Evolutionary conservation across 2,329 filamentous ascomycete genomes (phyloP).

Genomic region (Geosmithia flava): DNA sequence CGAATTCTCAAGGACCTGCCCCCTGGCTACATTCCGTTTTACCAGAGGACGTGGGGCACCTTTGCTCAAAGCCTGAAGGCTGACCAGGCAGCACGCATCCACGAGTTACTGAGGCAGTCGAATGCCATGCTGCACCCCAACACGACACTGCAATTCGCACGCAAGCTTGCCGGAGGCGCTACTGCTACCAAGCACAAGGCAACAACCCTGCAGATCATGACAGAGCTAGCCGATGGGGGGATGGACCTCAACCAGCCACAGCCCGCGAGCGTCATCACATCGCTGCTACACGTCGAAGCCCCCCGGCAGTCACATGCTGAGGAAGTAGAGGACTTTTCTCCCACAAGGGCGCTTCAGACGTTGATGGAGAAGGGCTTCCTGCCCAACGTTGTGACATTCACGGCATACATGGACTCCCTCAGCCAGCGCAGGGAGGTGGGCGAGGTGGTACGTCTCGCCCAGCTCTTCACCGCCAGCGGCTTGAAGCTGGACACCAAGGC

Average conservation of each 20-base stretch:
- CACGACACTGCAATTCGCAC: constrained; percentile 35
- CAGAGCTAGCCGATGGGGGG: constrained; percentile 18
- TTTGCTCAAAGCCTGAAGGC: constrained; percentile 14
- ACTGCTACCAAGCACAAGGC: constrained; percentile 31
- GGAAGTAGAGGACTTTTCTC: constrained; percentile 10
- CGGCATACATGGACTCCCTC: constrained; percentile 59
- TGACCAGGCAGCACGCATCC: constrained; percentile 20
- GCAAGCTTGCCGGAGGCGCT: constrained; percentile 25
- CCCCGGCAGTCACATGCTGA: neutral
- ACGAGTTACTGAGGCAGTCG: constrained; percentile 16
- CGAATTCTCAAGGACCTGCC: constrained; percentile 8
- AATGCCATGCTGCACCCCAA: constrained; percentile 21
- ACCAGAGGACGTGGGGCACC: constrained; percentile 23
- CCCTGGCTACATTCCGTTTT: constrained; percentile 18
- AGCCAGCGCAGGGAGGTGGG: constrained; percentile 19
- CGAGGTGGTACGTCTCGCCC: constrained; percentile 1
- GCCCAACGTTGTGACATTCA: constrained; percentile 52
- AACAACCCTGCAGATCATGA: constrained; percentile 27
- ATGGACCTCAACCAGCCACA: constrained; percentile 32
- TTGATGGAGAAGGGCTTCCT: constrained; percentile 48
- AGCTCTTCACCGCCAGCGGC: constrained; percentile 19
- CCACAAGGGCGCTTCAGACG: constrained; percentile 16
- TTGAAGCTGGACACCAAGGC: constrained; percentile 54
- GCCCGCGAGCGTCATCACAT: constrained; percentile 43
- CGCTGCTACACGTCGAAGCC: constrained; percentile 28